These are phyloP conservation scores for Pyrus pyrifolia DNA, from an alignment of 306 rosid species.

Conservation along the genomic window DNA sequence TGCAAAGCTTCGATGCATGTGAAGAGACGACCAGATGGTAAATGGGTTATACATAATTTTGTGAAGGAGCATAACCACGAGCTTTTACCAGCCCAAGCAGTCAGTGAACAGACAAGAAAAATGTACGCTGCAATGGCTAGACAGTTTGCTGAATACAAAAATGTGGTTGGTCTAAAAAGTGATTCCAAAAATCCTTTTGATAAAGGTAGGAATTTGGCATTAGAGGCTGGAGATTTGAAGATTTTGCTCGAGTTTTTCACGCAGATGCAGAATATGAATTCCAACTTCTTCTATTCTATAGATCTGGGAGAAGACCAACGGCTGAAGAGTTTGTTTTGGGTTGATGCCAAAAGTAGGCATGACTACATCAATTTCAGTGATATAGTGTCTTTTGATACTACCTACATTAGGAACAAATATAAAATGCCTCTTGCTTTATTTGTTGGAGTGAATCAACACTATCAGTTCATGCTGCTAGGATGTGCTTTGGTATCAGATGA, in stretches of 20 bases:
- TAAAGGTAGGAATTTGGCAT: constrained; percentile 70
- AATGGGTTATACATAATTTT: constrained; percentile 96
- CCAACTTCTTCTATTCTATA: constrained; percentile 78
- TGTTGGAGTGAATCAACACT: constrained; percentile 97
- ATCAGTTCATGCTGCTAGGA: constrained; percentile 83
- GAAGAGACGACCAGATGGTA: constrained; percentile 92
- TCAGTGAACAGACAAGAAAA: constrained; percentile 95
- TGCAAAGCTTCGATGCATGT: constrained; percentile 99
- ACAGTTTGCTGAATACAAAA: constrained; percentile 93
- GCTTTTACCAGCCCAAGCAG: constrained; percentile 97
- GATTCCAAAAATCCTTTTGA: constrained; percentile 75
- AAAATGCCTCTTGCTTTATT: constrained; percentile 92
- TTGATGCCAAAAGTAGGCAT: constrained; percentile 92
- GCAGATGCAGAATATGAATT: constrained; percentile 79
- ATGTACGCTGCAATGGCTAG: constrained; percentile 99
- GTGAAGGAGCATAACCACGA: constrained; percentile 96
- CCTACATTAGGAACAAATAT: constrained; percentile 76
- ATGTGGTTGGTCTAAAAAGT: constrained; percentile 80
- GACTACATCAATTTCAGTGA: constrained; percentile 78
- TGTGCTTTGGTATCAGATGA: constrained; percentile 94
- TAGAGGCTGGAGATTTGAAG: constrained; percentile 76
- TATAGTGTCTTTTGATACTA: constrained; percentile 83
- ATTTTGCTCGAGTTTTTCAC: constrained; percentile 64
- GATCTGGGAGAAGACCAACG: constrained; percentile 92
- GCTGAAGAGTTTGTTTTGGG: constrained; percentile 74